phyloP scores from a whole-genome alignment of 2,329 filamentous ascomycete genomes.

The Aaosphaeria pasadenensis region DNA sequence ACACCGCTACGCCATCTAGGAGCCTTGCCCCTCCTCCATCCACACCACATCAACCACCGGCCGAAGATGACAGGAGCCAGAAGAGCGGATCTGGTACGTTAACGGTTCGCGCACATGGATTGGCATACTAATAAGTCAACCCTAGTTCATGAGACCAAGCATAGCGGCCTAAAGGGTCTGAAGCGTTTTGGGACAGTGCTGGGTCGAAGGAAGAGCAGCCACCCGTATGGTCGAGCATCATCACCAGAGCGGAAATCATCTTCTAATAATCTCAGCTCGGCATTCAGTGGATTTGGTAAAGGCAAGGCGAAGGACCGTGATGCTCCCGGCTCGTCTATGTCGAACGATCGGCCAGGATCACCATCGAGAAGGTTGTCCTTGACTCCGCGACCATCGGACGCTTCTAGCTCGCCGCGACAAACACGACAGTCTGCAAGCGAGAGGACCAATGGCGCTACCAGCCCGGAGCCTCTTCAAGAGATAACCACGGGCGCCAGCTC shows the following conservation, averaged over 20 bases:
- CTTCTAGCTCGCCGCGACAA: conserved; percentile 32
- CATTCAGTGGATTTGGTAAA: conserved; percentile 62
- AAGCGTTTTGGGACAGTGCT: conserved; percentile 42
- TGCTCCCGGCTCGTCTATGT: conserved; percentile 30
- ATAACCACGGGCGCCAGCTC: conserved; percentile 13
- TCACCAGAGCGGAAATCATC: conserved; percentile 53
- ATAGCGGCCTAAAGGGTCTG: conserved; percentile 29
- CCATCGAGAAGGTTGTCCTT: conserved; percentile 27
- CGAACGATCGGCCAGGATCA: conserved; percentile 27
- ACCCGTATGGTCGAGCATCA: conserved; percentile 35
- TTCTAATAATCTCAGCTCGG: conserved; percentile 56
- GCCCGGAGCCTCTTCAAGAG: conserved; percentile 16
- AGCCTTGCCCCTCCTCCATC: conserved; percentile 32
- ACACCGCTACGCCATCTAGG: conserved; percentile 22
- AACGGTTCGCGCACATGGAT: neutral
- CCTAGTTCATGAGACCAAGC: conserved; percentile 23
- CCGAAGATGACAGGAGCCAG: conserved; percentile 56
- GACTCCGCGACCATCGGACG: conserved; percentile 26
- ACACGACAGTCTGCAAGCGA: conserved; percentile 22
- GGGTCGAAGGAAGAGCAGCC: conserved; percentile 36
- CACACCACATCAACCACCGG: conserved; percentile 25
- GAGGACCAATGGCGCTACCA: conserved; percentile 28
- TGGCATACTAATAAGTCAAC: neutral
- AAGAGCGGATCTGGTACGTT: conserved; percentile 49
- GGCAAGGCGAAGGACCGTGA: conserved; percentile 63